Conservation (phyloP, 345 rosid genomes). For the Citrus inodora region DNA sequence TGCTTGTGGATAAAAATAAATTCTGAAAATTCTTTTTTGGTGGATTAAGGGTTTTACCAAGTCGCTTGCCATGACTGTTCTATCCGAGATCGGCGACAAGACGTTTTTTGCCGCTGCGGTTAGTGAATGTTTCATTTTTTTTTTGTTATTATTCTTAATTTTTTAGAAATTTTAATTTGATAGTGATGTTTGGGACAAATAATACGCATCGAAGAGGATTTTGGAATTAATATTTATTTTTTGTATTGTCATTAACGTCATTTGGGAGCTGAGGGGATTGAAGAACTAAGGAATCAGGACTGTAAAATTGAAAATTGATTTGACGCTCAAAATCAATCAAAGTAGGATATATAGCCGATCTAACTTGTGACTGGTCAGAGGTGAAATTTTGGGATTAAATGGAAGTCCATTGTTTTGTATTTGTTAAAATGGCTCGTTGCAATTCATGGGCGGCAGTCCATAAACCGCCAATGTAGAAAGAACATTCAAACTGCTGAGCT, state of each 20-base stretch:
- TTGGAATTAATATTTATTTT: background rate
- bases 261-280: background rate
- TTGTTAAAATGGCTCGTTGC: background rate
- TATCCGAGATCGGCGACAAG: conserved; percentile 98
- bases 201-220: background rate
- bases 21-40: background rate
- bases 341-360: background rate
- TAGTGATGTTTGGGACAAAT: background rate
- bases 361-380: no score
- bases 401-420: background rate
- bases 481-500: background rate
- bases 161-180: background rate
- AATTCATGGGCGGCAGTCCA: background rate
- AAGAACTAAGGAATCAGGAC: background rate
- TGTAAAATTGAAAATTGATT: background rate
- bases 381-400: no score
- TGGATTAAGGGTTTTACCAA: conserved; percentile 77
- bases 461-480: background rate
- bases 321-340: background rate
- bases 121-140: conserved; percentile 20
- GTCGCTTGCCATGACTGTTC: conserved; percentile 94
- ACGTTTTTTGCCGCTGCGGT: conserved; percentile 99
- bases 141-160: background rate
- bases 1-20: background rate
- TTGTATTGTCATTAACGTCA: background rate